Percentiles rank a stretch among this genome's conserved stretches.
phyloP scores from a whole-genome alignment of 1,284 basidiomycete genomes.

The Ustilago crameri region DNA sequence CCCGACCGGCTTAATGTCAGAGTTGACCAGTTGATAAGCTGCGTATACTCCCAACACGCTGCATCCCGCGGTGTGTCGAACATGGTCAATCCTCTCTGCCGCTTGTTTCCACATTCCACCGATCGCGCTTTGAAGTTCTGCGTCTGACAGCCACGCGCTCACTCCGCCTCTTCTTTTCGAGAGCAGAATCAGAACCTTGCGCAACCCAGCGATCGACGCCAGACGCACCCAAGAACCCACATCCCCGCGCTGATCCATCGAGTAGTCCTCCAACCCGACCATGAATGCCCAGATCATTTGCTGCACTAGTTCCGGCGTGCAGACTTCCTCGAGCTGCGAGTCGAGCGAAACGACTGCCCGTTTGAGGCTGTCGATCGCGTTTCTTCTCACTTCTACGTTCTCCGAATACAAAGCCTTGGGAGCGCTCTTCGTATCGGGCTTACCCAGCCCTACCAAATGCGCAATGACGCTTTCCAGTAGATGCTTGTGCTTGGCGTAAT shows the following conservation, averaged over 20 bases:
- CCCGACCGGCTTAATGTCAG: background rate
- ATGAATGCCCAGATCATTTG: slow-evolving; percentile 61
- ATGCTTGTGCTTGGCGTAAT: slow-evolving; percentile 74
- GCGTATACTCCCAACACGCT: slow-evolving; percentile 55
- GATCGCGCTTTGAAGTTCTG: slow-evolving; percentile 27
- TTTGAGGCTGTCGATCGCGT: slow-evolving; percentile 77
- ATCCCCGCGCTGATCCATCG: slow-evolving; percentile 92
- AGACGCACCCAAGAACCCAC: slow-evolving; percentile 96
- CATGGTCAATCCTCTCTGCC: slow-evolving; percentile 88
- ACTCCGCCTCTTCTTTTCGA: background rate
- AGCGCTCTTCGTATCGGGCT: slow-evolving; percentile 71
- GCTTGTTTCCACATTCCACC: slow-evolving; percentile 85
- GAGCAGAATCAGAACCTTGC: slow-evolving; percentile 73
- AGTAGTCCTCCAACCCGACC: slow-evolving; percentile 84
- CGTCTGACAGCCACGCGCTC: slow-evolving; percentile 8
- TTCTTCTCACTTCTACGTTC: slow-evolving; percentile 76
- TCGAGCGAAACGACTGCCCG: slow-evolving; percentile 9
- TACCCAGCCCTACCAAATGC: slow-evolving; percentile 75
- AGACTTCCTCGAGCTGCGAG: background rate
- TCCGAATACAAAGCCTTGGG: slow-evolving; percentile 22
- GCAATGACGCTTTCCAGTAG: slow-evolving; percentile 73
- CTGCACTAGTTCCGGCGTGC: slow-evolving; percentile 2
- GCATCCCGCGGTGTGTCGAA: slow-evolving; percentile 80
- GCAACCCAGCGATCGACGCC: slow-evolving; percentile 76
- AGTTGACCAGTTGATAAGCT: background rate